These are phyloP conservation scores for Botrytis cinerea DNA, from an alignment of 2,329 filamentous ascomycete species.

Conservation along the genomic window DNA sequence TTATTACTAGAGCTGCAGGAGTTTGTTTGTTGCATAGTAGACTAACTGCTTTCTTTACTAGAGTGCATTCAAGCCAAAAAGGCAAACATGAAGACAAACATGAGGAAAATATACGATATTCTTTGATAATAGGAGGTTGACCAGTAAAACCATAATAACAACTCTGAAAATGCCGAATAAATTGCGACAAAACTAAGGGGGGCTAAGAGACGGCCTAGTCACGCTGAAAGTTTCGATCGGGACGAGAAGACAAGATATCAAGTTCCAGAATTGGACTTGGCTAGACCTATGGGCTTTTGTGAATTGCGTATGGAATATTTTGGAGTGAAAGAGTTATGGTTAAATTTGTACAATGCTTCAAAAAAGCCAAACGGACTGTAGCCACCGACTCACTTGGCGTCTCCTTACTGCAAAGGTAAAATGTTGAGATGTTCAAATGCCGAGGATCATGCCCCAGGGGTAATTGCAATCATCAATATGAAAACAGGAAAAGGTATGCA, in stretches of 20 bases:
- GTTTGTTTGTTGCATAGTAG: neutral
- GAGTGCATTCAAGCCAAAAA: neutral
- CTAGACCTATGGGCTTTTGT: too few relatives aligned
- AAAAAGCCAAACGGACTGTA: neutral
- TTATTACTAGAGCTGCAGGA: neutral
- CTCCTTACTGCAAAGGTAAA: neutral
- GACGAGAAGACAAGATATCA: neutral
- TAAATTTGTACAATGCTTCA: too few relatives aligned
- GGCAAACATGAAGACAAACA: neutral
- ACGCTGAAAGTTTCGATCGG: neutral
- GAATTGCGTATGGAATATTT: neutral
- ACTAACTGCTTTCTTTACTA: neutral
- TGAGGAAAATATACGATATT: neutral
- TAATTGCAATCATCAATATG: neutral
- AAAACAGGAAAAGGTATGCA: neutral
- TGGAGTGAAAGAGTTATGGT: neutral
- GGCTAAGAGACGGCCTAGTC: neutral
- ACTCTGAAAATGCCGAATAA: neutral
- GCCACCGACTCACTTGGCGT: neutral
- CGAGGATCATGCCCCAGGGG: neutral
- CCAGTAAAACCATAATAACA: neutral
- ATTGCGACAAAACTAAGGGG: neutral
- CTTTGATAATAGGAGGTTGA: neutral
- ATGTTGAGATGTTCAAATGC: neutral
- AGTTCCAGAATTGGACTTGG: neutral